phyloP scores from a whole-genome alignment of 2,329 filamentous ascomycete species.

The Metarhizium album region DNA sequence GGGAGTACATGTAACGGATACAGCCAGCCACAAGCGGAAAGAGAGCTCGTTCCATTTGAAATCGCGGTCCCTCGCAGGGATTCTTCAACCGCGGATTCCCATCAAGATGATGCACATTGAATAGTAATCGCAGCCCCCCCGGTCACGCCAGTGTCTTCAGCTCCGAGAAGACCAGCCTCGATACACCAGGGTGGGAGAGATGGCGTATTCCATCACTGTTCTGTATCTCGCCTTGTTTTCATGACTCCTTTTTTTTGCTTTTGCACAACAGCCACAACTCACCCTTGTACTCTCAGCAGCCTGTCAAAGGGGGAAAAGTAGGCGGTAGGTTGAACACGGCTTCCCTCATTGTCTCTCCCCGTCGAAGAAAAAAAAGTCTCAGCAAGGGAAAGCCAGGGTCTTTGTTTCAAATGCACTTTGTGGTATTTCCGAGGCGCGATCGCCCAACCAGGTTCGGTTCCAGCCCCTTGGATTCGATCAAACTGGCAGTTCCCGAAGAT shows the following conservation, averaged over 20 bases:
- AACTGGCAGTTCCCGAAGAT: background rate
- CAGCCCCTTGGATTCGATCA: background rate
- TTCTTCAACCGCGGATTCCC: background rate
- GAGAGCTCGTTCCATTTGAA: background rate
- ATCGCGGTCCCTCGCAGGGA: background rate
- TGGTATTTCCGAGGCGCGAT: background rate
- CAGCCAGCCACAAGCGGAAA: background rate
- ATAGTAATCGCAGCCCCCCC: background rate
- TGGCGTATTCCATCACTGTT: background rate
- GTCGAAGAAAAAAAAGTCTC: background rate
- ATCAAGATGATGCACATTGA: no score
- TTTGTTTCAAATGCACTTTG: background rate
- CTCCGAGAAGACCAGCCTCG: background rate
- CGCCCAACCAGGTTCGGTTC: background rate
- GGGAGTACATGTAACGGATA: background rate
- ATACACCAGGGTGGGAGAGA: background rate
- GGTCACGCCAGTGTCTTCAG: background rate
- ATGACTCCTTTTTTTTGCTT: no score
- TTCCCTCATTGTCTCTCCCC: background rate
- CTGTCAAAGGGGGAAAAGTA: no score
- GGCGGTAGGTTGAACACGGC: no score
- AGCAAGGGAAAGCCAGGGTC: background rate
- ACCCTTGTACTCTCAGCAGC: no score
- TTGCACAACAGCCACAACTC: no score
- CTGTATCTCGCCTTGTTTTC: no score